These are phyloP conservation scores for Penicillium griseofulvum DNA, from an alignment of 2,329 filamentous ascomycete genomes.

Conservation along the genomic window DNA sequence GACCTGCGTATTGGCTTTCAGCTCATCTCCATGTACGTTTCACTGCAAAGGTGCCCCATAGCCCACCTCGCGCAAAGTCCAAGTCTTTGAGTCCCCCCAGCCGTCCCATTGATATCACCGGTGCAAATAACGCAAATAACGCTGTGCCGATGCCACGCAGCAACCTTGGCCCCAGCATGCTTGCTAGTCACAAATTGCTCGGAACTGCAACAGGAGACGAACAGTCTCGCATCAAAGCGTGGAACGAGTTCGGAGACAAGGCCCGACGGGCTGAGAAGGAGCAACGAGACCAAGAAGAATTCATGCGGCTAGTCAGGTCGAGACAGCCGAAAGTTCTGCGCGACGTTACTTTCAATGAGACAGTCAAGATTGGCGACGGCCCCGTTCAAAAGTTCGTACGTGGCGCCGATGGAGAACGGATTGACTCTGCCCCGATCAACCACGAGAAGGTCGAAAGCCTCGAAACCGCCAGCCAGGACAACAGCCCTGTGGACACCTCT, in stretches of 20 bases:
- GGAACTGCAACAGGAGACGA: conserved; percentile 2
- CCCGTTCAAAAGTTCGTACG: background rate
- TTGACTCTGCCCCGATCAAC: background rate
- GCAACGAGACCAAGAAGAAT: background rate
- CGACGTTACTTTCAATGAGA: background rate
- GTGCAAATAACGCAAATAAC: too few species aligned
- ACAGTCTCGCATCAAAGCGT: conserved; percentile 32
- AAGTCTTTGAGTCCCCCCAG: conserved; percentile 15
- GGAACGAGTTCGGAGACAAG: conserved; percentile 39
- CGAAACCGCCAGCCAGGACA: background rate
- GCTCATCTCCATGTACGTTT: conserved; percentile 93
- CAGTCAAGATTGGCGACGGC: background rate
- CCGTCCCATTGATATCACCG: background rate
- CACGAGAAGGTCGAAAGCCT: background rate
- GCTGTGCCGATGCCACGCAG: background rate
- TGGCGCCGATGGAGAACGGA: conserved; percentile 13
- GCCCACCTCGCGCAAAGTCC: background rate
- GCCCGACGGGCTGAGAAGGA: conserved; percentile 18
- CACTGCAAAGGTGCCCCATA: conserved; percentile 59
- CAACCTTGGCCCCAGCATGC: background rate
- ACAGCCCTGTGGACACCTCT: background rate
- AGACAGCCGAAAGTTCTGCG: background rate
- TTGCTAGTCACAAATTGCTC: background rate
- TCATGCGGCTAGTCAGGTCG: background rate
- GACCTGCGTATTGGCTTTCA: conserved; percentile 86